A percentile compares a stretch with the other conserved stretches of the same genome.
Conservation (phyloP, 345 rosid species). For the Ceriops zippeliana region DNA sequence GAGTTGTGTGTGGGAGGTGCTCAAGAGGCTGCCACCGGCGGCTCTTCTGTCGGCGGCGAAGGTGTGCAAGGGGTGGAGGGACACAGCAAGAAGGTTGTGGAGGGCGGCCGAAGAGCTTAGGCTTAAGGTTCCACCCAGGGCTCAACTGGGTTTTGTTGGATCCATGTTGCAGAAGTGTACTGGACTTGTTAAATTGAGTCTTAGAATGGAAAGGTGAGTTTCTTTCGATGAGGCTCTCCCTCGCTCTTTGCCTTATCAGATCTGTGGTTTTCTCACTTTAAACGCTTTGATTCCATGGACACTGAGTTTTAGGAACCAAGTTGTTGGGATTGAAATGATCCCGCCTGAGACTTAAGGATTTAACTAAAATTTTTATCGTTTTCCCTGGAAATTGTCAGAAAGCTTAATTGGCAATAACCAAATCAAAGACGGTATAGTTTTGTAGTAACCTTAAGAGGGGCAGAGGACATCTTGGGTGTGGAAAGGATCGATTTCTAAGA, state of each 20-base stretch:
- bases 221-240: conserved; percentile 3
- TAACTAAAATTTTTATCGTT: not conserved
- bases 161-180: conserved; percentile 85
- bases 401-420: too few species aligned
- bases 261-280: conserved; percentile 26
- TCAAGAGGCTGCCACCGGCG: conserved; percentile 71
- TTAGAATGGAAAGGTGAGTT: conserved; percentile 78
- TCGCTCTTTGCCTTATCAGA: conserved; percentile 28
- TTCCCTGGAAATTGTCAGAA: too few species aligned
- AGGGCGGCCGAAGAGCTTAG: conserved; percentile 86
- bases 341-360: not conserved
- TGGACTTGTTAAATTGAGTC: conserved; percentile 62
- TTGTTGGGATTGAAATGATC: not conserved
- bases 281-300: conserved; percentile 7
- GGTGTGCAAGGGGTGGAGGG: conserved; percentile 95
- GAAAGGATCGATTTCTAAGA: too few species aligned
- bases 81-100: conserved; percentile 72
- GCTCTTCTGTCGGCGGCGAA: conserved; percentile 66
- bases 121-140: conserved; percentile 63
- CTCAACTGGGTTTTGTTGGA: conserved; percentile 77
- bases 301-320: not conserved
- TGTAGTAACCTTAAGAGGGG: too few species aligned
- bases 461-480: too few species aligned
- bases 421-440: too few species aligned
- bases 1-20: conserved; percentile 71